Conservation (phyloP, 225 moss, liverwort and hornwort species). For the Bryum argenteum region DNA sequence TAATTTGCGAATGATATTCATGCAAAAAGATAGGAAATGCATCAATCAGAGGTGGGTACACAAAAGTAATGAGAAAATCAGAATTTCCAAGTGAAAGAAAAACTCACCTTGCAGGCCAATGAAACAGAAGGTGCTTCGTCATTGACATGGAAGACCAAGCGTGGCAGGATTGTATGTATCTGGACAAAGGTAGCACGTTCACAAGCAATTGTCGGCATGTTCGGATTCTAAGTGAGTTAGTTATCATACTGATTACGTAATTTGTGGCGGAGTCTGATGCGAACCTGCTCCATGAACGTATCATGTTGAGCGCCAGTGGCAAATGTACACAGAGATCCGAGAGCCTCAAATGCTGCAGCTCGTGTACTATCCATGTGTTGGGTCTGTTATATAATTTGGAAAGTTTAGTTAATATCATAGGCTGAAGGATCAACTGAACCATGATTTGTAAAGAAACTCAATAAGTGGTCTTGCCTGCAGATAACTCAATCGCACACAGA, state of each 20-base stretch:
- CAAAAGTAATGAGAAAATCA: not conserved
- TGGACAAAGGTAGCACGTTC: conserved; percentile 26
- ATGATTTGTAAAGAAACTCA: conserved; percentile 9
- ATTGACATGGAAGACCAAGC: conserved; percentile 87
- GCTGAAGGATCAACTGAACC: not conserved
- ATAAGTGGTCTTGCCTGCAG: conserved; percentile 63
- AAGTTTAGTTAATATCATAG: conserved; percentile 3
- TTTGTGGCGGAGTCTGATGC: not conserved
- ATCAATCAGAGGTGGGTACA: not conserved
- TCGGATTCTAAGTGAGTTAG: conserved; percentile 9
- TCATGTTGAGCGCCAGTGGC: conserved; percentile 70
- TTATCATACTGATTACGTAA: conserved; percentile 1
- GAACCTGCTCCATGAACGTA: conserved; percentile 87
- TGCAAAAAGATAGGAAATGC: not conserved
- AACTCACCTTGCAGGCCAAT: conserved; percentile 79
- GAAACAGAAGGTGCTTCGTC: conserved; percentile 90
- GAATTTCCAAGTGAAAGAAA: conserved; percentile 8
- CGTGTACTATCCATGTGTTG: conserved; percentile 80
- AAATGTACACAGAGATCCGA: conserved; percentile 80
- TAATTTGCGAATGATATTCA: not conserved
- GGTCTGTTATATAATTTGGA: conserved; percentile 43
- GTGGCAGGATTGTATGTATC: conserved; percentile 80
- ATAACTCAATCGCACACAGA: conserved; percentile 72
- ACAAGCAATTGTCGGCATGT: conserved; percentile 8
- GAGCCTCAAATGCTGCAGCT: conserved; percentile 83